These are phyloP conservation scores for Daldinia loculata DNA, from an alignment of 495 filamentous ascomycete genomes.

Conservation along the genomic window DNA sequence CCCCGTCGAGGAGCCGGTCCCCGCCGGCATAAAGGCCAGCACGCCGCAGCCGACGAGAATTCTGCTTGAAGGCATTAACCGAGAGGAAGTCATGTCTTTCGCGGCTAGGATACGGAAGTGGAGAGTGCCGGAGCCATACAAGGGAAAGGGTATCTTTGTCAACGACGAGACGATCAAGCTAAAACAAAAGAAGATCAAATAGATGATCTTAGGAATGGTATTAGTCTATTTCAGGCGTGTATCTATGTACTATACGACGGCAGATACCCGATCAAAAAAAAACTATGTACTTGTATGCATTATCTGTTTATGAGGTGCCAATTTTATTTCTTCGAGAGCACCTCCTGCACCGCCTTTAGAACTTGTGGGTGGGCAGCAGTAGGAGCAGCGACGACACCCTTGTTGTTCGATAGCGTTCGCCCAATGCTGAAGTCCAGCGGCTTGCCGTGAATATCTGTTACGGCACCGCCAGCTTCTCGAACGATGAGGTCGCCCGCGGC, in stretches of 20 bases:
- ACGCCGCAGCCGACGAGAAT: slow-evolving; percentile 95
- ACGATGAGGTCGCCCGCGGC: slow-evolving; percentile 96
- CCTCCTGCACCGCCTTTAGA: slow-evolving; percentile 80
- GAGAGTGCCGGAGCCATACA: slow-evolving; percentile 95
- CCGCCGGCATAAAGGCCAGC: slow-evolving; percentile 83
- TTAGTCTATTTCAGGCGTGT: slow-evolving; percentile 29
- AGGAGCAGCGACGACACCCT: slow-evolving; percentile 90
- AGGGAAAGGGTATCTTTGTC: slow-evolving; percentile 98
- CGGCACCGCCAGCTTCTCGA: slow-evolving; percentile 89
- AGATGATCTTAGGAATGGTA: slow-evolving; percentile 46
- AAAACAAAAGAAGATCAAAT: slow-evolving; percentile 99
- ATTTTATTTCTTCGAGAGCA: slow-evolving; percentile 61
- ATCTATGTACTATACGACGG: slow-evolving; percentile 45
- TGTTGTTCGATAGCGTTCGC: slow-evolving; percentile 86
- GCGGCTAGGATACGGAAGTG: slow-evolving; percentile 87
- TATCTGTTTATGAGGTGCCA: slow-evolving; percentile 20
- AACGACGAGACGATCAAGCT: slow-evolving; percentile 96
- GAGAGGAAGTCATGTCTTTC: slow-evolving; percentile 85
- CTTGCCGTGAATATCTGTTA: slow-evolving; percentile 84
- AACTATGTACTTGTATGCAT: slow-evolving; percentile 44
- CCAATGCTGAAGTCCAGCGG: slow-evolving; percentile 85
- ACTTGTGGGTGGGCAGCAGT: slow-evolving; percentile 77
- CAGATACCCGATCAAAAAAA: slow-evolving; percentile 42
- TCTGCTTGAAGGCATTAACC: slow-evolving; percentile 85
- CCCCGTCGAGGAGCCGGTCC: slow-evolving; percentile 87